phyloP scores from a whole-genome alignment of 1,284 basidiomycete genomes.

The Apiotrichum gamsii region DNA sequence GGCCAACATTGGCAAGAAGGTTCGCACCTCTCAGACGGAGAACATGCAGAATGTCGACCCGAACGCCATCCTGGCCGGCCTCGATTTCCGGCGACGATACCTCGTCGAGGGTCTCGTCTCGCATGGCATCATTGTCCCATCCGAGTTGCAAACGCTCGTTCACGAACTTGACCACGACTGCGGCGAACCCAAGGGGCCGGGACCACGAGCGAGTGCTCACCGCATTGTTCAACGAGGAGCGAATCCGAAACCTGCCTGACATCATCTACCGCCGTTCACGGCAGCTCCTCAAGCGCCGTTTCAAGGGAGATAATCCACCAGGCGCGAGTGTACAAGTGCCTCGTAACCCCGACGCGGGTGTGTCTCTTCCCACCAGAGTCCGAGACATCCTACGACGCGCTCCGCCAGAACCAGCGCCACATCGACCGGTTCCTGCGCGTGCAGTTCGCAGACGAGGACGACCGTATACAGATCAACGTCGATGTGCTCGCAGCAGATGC shows the following conservation, averaged over 20 bases:
- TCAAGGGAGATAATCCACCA: slow-evolving; percentile 8
- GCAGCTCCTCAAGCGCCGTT: slow-evolving; percentile 5
- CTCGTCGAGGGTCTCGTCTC: slow-evolving; percentile 27
- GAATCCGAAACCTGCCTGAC: slow-evolving; percentile 1
- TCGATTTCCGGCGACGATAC: slow-evolving; percentile 17
- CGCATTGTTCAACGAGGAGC: slow-evolving; percentile 24
- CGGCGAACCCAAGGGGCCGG: not conserved
- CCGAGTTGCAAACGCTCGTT: slow-evolving; percentile 17
- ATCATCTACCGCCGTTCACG: not conserved
- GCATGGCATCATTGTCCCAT: slow-evolving; percentile 19
- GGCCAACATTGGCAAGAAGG: not conserved
- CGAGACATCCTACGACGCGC: slow-evolving; percentile 24
- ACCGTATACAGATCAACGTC: slow-evolving; percentile 20
- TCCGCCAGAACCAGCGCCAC: slow-evolving; percentile 12
- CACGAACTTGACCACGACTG: slow-evolving; percentile 6
- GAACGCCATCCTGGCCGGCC: not conserved
- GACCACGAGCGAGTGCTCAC: slow-evolving; percentile 18
- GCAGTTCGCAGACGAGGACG: slow-evolving; percentile 28
- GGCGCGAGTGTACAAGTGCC: slow-evolving; percentile 16
- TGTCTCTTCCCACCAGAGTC: slow-evolving; percentile 21
- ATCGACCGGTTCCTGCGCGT: slow-evolving; percentile 28
- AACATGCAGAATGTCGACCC: too few relatives aligned
- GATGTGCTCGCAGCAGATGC: slow-evolving; percentile 18
- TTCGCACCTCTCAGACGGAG: not conserved
- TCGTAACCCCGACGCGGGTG: slow-evolving; percentile 27